Conservation (phyloP, 257 asterid genomes). For the Rhazya stricta region DNA sequence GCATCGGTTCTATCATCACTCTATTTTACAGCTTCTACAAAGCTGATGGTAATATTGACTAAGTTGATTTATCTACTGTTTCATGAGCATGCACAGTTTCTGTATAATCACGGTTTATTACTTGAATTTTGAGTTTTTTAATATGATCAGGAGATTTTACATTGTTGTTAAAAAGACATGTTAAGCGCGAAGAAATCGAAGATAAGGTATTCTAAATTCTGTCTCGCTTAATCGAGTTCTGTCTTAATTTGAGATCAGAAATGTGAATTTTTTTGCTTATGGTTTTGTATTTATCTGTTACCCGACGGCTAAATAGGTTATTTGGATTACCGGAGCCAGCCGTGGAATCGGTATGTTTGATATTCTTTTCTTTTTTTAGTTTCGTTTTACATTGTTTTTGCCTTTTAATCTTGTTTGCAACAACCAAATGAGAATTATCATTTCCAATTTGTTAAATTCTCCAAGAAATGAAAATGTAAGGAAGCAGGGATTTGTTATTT, state of each 20-base stretch:
- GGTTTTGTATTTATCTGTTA: background rate
- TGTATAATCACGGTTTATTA: background rate
- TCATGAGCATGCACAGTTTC: background rate
- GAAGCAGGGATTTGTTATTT: background rate
- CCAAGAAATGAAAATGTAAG: background rate
- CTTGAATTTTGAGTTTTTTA: background rate
- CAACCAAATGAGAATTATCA: background rate
- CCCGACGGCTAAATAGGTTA: constrained; percentile 47
- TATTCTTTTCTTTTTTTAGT: background rate
- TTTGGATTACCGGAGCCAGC: constrained; percentile 98
- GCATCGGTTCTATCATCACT: constrained; percentile 25
- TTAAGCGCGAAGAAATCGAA: constrained; percentile 77
- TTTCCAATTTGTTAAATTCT: background rate
- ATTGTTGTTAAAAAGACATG: constrained; percentile 58
- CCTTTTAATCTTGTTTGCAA: background rate
- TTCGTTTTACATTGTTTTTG: too few relatives aligned
- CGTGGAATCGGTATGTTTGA: constrained; percentile 95
- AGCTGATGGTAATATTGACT: constrained; percentile 65
- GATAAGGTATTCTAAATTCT: constrained; percentile 51
- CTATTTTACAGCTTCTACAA: constrained; percentile 49
- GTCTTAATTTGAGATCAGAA: background rate
- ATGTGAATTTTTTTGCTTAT: background rate
- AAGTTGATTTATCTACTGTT: background rate
- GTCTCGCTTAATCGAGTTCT: background rate
- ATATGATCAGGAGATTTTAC: constrained; percentile 70